A percentile compares a stretch with the other conserved stretches of the same genome.
Conservation (phyloP, 306 rosid species). For the Rosa lucieae region DNA sequence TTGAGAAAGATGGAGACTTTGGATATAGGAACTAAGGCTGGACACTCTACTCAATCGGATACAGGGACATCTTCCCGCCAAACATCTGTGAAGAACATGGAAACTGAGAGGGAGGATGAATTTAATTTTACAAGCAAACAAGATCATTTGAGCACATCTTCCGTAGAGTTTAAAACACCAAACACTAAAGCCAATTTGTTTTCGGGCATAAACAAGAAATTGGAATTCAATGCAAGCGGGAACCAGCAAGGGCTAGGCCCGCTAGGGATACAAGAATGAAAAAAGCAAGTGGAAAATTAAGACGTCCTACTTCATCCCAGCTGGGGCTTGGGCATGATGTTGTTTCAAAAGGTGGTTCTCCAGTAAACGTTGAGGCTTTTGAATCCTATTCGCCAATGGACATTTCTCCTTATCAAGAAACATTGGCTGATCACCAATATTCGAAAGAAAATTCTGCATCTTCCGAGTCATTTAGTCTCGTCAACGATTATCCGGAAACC, state of each 20-base stretch:
- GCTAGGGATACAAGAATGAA: slow-evolving; percentile 44
- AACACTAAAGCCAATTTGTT: slow-evolving; percentile 33
- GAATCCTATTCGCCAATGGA: slow-evolving; percentile 88
- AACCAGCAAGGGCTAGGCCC: slow-evolving; percentile 29
- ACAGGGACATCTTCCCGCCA: slow-evolving; percentile 30
- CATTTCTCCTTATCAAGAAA: slow-evolving; percentile 83
- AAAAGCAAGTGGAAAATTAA: slow-evolving; percentile 50
- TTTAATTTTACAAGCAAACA: slow-evolving; percentile 55
- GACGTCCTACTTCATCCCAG: slow-evolving; percentile 41
- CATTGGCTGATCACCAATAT: slow-evolving; percentile 40
- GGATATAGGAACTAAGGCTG: slow-evolving; percentile 34
- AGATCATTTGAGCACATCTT: slow-evolving; percentile 36
- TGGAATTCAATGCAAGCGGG: slow-evolving; percentile 52
- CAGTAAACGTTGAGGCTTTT: slow-evolving; percentile 41
- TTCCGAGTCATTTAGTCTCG: slow-evolving; percentile 47
- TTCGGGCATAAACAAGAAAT: slow-evolving; percentile 36
- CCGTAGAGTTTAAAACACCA: slow-evolving; percentile 63
- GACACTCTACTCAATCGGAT: slow-evolving; percentile 27
- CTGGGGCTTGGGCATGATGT: slow-evolving; percentile 46
- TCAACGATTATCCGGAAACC: slow-evolving; percentile 27
- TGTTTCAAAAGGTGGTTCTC: slow-evolving; percentile 40
- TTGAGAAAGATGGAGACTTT: slow-evolving; percentile 46
- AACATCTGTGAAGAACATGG: slow-evolving; percentile 29
- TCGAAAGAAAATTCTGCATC: slow-evolving; percentile 68
- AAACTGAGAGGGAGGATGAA: slow-evolving; percentile 29